These are phyloP conservation scores for Dysphania ambrosioides DNA, from an alignment of 148 eudicot genomes.

Conservation along the genomic window DNA sequence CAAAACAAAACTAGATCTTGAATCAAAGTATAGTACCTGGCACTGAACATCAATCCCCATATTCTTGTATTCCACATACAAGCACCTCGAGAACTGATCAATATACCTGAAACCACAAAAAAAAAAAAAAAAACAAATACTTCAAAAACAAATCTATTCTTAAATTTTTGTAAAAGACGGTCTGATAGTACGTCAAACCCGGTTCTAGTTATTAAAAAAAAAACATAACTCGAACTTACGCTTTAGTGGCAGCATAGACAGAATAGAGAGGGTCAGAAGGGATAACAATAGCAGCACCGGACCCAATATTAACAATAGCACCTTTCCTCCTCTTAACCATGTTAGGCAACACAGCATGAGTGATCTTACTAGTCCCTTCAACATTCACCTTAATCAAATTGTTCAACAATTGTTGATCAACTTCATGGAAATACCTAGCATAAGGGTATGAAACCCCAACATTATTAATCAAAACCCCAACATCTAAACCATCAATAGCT, in stretches of 20 bases:
- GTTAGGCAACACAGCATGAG: slow-evolving; percentile 38
- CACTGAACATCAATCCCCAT: slow-evolving; percentile 75
- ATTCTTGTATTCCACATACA: slow-evolving; percentile 61
- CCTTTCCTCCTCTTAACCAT: slow-evolving; percentile 51
- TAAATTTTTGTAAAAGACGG: not conserved
- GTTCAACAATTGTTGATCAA: slow-evolving; percentile 34
- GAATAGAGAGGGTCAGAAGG: slow-evolving; percentile 54
- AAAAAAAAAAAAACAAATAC: slow-evolving; percentile 10
- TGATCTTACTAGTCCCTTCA: slow-evolving; percentile 42
- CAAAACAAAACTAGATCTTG: not conserved
- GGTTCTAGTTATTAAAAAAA: not conserved
- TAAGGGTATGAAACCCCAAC: slow-evolving; percentile 52
- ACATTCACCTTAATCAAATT: slow-evolving; percentile 45
- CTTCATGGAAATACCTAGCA: slow-evolving; percentile 51
- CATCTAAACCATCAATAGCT: slow-evolving; percentile 41
- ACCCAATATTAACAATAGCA: slow-evolving; percentile 61
- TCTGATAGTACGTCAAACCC: not conserved
- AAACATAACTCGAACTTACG: slow-evolving; percentile 33
- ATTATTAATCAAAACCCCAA: slow-evolving; percentile 58
- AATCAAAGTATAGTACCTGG: slow-evolving; percentile 42
- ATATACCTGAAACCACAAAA: slow-evolving; percentile 42
- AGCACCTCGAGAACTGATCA: slow-evolving; percentile 51
- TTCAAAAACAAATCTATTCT: not conserved
- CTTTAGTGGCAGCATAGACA: slow-evolving; percentile 60
- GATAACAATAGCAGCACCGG: slow-evolving; percentile 51